A percentile compares a stretch with the other conserved stretches of the same genome.
phyloP scores from a whole-genome alignment of 305 asterid genomes.

The Salvia sclarea region DNA sequence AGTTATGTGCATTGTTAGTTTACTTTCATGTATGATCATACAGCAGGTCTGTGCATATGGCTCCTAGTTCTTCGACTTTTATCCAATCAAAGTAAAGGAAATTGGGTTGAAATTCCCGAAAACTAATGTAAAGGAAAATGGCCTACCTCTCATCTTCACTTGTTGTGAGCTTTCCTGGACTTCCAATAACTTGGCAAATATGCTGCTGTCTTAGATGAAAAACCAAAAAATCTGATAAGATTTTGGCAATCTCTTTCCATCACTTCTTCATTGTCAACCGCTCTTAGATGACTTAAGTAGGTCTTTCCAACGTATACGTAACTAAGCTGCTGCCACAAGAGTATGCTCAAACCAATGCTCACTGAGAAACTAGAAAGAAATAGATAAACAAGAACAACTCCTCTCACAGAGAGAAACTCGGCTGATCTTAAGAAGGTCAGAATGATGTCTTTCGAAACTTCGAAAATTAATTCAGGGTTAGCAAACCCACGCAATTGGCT shows the following conservation, averaged over 20 bases:
- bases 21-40: no score
- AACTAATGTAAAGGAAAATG: constrained; percentile 3
- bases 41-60: neutral
- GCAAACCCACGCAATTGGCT: constrained; percentile 31
- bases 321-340: constrained; percentile 89
- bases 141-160: constrained; percentile 53
- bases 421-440: constrained; percentile 59
- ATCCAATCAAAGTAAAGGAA: neutral
- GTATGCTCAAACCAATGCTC: constrained; percentile 69
- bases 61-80: neutral
- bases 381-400: constrained; percentile 73
- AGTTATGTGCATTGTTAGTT: neutral
- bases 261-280: constrained; percentile 48
- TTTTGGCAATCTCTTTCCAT: constrained; percentile 69
- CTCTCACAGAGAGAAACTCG: constrained; percentile 64
- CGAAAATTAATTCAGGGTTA: constrained; percentile 36
- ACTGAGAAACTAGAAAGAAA: constrained; percentile 74
- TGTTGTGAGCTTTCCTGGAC: constrained; percentile 69
- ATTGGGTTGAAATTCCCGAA: constrained; percentile 13
- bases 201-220: constrained; percentile 43
- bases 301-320: constrained; percentile 85
- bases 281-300: constrained; percentile 70
- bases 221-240: constrained; percentile 67
- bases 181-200: constrained; percentile 69
- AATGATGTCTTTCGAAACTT: constrained; percentile 45